phyloP scores from a whole-genome alignment of 192 early-diverging fungal genomes.

The Umbelopsis sp. region DNA sequence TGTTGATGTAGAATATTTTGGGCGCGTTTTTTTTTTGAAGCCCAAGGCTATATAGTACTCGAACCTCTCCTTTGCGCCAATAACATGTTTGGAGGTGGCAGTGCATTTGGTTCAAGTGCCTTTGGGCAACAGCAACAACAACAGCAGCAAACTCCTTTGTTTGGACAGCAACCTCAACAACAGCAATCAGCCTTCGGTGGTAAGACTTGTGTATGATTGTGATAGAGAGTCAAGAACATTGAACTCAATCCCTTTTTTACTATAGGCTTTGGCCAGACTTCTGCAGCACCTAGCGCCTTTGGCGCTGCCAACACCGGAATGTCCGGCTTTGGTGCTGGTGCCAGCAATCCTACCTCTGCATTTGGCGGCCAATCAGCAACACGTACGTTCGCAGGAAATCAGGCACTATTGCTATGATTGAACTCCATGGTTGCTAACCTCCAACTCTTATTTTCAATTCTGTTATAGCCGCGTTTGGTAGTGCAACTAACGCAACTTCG shows the following conservation, averaged over 20 bases:
- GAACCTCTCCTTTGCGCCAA: not conserved
- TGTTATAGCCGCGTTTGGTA: not conserved
- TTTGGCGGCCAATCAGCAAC: conserved; percentile 19
- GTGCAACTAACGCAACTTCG: not conserved
- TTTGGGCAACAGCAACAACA: conserved; percentile 32
- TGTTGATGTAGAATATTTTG: not conserved
- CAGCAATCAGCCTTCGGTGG: conserved; percentile 31
- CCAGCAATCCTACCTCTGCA: conserved; percentile 12
- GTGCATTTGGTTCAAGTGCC: conserved; percentile 21
- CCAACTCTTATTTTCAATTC: not conserved
- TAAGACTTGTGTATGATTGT: conserved; percentile 5
- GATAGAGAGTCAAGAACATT: not conserved
- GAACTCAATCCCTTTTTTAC: not conserved
- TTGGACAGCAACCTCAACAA: conserved; percentile 33
- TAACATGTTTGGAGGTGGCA: conserved; percentile 19
- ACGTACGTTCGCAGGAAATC: conserved; percentile 15
- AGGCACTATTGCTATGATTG: not conserved
- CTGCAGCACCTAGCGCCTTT: conserved; percentile 24
- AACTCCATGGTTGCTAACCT: not conserved
- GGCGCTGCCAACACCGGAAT: conserved; percentile 33
- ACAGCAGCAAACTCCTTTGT: conserved; percentile 15
- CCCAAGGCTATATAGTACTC: not conserved
- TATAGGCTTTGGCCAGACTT: conserved; percentile 28
- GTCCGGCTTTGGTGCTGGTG: conserved; percentile 37
- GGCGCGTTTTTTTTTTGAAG: conserved; percentile 18